Base-by-base conservation (phyloP, 768 basidiomycete species). In the Tephrocybe sp. region DNA sequence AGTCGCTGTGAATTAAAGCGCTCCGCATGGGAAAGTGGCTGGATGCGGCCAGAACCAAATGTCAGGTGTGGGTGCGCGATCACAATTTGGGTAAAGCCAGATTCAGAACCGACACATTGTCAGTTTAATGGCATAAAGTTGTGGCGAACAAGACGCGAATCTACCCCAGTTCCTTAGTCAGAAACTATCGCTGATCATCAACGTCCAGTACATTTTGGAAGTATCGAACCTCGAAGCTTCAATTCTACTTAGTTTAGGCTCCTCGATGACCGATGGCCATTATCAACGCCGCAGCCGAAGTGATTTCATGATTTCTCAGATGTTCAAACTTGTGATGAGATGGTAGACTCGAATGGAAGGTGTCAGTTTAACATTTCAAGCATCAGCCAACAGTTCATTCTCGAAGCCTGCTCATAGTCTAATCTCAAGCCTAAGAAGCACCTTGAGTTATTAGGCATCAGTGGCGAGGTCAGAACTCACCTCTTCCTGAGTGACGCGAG, bases 401-500 rank as follows among this genome's bases (percentile, higher is more conserved):
- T n/a, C n/a, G n/a, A n/a, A n/a, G n/a, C n/a, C n/a, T n/a, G n/a
- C n/a, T n/a, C n/a, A n/a, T n/a, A n/a, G n/a, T n/a, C n/a, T 21
- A 21, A 15, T 48, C 34, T 49, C 20, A 49, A 18, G 20, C 39
- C 48, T 49, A n/a, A 18, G 17, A 25, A 36, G 20, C 48, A 24
- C 8, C n/a, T 15, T 48, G 8, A 48, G 47, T 18, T 3, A 32
- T 7, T 9, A n/a, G n/a, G n/a, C 24, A 12, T 3, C 14, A 15
- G 10, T 33, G 37, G 24, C 32, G 15, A 5, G 4, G 34, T 17
- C 21, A 42, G 11, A 32, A 41, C 26, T 45, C 36, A 45, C 43
- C 8, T 28, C 37, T 1, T 23, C 17, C 30, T 47, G 43, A 5
- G 41, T 55, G 17, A 55, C 48, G 26, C 48, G 49, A 36, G 40